These are phyloP conservation scores for Perkinsus olseni DNA, from an alignment of 169 alveolate genomes.

Conservation along the genomic window DNA sequence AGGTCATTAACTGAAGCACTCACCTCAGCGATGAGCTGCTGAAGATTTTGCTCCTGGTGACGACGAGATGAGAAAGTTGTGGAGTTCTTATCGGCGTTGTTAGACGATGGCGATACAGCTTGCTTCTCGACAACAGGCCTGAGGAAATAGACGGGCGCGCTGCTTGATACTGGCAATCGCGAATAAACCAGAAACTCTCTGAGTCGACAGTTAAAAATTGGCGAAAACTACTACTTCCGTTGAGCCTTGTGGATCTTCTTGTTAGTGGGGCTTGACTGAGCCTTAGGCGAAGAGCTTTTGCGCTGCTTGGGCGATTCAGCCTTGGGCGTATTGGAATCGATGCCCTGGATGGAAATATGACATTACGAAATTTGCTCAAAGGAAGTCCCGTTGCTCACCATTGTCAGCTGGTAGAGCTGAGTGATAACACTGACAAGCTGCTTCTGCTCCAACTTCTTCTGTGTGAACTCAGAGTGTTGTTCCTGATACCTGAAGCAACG, in stretches of 20 bases:
- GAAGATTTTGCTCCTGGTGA: background rate
- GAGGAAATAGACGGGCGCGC: no score
- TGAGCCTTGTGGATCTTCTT: background rate
- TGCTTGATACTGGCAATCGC: no score
- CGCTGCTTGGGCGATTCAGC: background rate
- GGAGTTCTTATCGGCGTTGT: background rate
- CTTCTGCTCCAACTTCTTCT: background rate
- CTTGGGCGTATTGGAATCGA: background rate
- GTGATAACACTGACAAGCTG: background rate
- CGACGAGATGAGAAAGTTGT: background rate
- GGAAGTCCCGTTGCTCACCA: background rate
- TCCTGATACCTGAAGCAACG: background rate
- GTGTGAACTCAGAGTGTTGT: background rate
- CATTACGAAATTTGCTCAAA: background rate
- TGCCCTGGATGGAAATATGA: background rate
- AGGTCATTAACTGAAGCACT: background rate
- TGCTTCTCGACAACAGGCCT: background rate
- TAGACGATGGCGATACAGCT: background rate
- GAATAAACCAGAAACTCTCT: no score
- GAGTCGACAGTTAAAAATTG: no score
- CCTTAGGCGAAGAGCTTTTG: background rate
- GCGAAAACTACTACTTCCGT: background rate
- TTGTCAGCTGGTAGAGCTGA: background rate
- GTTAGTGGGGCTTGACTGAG: background rate
- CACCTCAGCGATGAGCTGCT: background rate